Percentiles rank a stretch among this genome's conserved stretches.
These are phyloP conservation scores for Capsicum baccatum DNA, from an alignment of 257 asterid genomes.

Conservation along the genomic window DNA sequence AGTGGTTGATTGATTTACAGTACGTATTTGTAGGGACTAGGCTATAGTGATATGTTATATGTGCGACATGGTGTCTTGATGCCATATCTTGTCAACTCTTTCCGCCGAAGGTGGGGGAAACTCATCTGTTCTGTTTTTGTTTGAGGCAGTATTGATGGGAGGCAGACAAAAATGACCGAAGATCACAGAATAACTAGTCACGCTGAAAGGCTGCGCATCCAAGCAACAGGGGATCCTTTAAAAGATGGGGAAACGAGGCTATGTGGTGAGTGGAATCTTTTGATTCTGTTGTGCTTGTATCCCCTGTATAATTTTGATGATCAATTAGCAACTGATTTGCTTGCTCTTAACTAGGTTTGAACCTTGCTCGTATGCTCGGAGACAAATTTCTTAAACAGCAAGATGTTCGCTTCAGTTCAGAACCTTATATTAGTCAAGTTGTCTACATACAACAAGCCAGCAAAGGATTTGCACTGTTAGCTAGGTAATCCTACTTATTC, in stretches of 20 bases:
- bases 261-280: constrained; percentile 62
- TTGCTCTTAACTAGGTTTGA: constrained; percentile 63
- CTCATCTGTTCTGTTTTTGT: constrained; percentile 28
- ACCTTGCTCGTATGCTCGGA: constrained; percentile 97
- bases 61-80: not conserved
- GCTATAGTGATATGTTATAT: constrained; percentile 10
- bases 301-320: constrained; percentile 25
- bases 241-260: constrained; percentile 92
- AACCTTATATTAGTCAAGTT: constrained; percentile 84
- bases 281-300: constrained; percentile 18
- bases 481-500: constrained; percentile 62
- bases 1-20: not conserved
- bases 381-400: constrained; percentile 96
- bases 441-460: constrained; percentile 55
- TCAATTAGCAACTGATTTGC: constrained; percentile 32
- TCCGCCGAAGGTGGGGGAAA: not conserved
- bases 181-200: constrained; percentile 85
- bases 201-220: constrained; percentile 83
- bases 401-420: constrained; percentile 85
- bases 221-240: constrained; percentile 77
- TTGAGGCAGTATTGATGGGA: constrained; percentile 73
- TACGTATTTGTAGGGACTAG: not conserved
- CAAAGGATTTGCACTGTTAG: constrained; percentile 71
- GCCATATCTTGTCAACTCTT: constrained; percentile 1
- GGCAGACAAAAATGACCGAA: constrained; percentile 91